Conservation (phyloP, 108 stramenopile species). For the Parmales sp. region DNA sequence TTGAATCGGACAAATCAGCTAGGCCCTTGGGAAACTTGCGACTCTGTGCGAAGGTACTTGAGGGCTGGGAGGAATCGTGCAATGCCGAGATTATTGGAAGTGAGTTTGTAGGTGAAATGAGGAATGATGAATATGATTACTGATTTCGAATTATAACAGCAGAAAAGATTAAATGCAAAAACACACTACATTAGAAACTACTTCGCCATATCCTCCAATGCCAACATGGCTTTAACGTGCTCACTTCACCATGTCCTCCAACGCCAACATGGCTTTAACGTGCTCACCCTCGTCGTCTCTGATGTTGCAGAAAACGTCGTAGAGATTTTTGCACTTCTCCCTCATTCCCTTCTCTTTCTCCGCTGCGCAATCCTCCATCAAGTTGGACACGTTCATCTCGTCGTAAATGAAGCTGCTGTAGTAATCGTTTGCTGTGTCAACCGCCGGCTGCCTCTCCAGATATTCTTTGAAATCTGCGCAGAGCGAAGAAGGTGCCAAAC, state of each 20-base stretch:
- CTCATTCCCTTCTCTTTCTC: neutral
- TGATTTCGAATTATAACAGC: too few relatives aligned
- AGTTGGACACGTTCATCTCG: neutral
- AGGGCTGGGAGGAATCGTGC: too few relatives aligned
- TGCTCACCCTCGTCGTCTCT: slow-evolving; percentile 49
- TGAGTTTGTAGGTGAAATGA: too few relatives aligned
- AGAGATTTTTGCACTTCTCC: slow-evolving; percentile 17
- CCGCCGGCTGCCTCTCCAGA: slow-evolving; percentile 49
- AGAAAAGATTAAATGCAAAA: too few relatives aligned
- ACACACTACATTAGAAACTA: too few relatives aligned
- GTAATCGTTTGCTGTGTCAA: slow-evolving; percentile 48
- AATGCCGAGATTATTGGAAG: too few relatives aligned
- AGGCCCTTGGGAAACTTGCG: too few relatives aligned
- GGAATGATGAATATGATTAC: too few relatives aligned
- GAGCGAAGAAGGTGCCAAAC: neutral
- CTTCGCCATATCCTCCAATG: slow-evolving; percentile 48
- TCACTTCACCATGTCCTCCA: slow-evolving; percentile 56
- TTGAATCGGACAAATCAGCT: too few relatives aligned
- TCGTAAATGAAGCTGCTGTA: slow-evolving; percentile 38
- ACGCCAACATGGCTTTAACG: slow-evolving; percentile 48
- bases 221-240: slow-evolving; percentile 53
- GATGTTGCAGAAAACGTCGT: slow-evolving; percentile 39
- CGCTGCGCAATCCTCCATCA: neutral
- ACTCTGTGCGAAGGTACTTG: too few relatives aligned
- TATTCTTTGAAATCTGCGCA: too few relatives aligned